phyloP scores from a whole-genome alignment of 1,284 basidiomycete genomes.

The Malassezia yamatoensis region DNA sequence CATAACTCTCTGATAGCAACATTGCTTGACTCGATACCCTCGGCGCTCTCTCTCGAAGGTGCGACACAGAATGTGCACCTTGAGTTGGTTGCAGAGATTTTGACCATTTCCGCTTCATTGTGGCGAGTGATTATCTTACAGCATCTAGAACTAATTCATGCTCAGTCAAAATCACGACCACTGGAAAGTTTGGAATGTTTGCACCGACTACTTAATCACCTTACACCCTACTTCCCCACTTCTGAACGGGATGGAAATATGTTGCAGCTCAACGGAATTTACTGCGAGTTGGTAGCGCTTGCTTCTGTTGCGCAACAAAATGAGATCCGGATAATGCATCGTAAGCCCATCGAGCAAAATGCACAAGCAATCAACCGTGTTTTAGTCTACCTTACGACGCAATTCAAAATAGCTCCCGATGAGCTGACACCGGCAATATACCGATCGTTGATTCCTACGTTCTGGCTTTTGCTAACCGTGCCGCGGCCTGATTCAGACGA shows the following conservation, averaged over 20 bases:
- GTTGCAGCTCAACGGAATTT: conserved; percentile 8
- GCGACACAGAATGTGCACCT: neutral
- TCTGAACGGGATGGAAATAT: neutral
- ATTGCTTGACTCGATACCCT: conserved; percentile 9
- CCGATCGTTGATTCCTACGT: conserved; percentile 8
- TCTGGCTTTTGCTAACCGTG: conserved; percentile 14
- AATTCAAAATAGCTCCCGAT: neutral
- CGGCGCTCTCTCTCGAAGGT: conserved; percentile 2
- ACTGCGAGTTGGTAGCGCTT: conserved; percentile 15
- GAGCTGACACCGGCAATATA: neutral
- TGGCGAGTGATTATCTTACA: conserved; percentile 10
- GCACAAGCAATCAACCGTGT: neutral
- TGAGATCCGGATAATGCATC: neutral
- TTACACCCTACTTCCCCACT: conserved; percentile 11
- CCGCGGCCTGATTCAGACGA: neutral
- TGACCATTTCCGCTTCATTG: neutral
- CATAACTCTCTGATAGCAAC: conserved; percentile 10
- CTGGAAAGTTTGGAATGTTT: neutral
- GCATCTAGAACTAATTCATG: neutral
- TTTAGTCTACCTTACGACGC: neutral
- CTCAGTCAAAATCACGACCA: neutral
- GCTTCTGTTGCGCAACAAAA: neutral
- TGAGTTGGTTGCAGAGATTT: conserved; percentile 6
- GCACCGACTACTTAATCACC: conserved; percentile 5
- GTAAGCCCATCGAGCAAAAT: neutral